These are phyloP conservation scores for Sordaria brevicollis DNA, from an alignment of 495 filamentous ascomycete genomes.

Conservation along the genomic window DNA sequence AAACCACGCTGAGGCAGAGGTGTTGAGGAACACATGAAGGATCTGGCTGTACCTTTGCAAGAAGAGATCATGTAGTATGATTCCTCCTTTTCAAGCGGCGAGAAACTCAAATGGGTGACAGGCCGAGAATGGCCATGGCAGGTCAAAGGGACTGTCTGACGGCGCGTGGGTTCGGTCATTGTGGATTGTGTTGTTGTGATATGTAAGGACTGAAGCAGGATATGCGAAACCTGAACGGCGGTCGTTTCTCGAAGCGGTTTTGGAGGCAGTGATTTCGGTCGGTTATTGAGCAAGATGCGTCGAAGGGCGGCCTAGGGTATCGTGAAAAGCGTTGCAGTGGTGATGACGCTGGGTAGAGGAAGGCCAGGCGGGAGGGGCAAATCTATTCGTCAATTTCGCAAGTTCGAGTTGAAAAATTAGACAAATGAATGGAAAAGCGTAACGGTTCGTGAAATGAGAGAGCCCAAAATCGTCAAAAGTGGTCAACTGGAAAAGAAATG, in stretches of 20 bases:
- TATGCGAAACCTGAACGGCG: neutral
- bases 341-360: neutral
- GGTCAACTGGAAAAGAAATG: neutral
- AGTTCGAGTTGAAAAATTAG: neutral
- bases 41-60: constrained; percentile 66
- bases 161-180: constrained; percentile 39
- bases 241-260: neutral
- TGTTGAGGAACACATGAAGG: neutral
- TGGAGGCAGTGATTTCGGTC: neutral
- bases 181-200: neutral
- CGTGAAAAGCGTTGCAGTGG: neutral
- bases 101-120: constrained; percentile 91
- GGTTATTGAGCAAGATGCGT: neutral
- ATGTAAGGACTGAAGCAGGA: neutral
- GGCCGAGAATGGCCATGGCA: constrained; percentile 96
- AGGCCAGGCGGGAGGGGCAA: neutral
- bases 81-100: constrained; percentile 68
- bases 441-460: constrained; percentile 17
- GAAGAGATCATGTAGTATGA: constrained; percentile 94
- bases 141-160: constrained; percentile 71
- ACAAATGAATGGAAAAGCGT: constrained; percentile 14
- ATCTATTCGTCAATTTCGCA: neutral
- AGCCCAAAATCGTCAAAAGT: constrained; percentile 5
- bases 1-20: neutral
- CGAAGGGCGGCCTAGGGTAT: neutral